Conservation (phyloP, 306 rosid species). For the Rosa rugosa region DNA sequence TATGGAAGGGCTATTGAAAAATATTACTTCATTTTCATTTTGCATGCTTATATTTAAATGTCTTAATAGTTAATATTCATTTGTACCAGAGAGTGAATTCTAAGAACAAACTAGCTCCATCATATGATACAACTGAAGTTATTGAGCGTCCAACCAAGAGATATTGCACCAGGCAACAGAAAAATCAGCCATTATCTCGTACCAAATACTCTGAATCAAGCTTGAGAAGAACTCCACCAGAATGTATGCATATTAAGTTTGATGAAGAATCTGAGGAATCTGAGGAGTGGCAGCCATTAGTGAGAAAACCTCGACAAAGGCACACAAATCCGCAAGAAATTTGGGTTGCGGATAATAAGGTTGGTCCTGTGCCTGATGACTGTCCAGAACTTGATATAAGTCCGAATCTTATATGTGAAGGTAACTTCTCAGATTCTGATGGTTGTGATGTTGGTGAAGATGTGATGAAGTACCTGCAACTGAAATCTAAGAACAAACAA, state of each 20-base stretch:
- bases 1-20: neutral
- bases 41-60: neutral
- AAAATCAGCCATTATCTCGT: neutral
- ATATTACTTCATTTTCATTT: neutral
- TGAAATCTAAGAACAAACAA: neutral
- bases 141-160: neutral
- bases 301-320: neutral
- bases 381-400: neutral
- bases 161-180: neutral
- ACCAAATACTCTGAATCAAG: neutral
- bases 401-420: neutral
- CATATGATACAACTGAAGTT: neutral
- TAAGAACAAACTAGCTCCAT: neutral
- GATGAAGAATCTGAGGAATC: neutral
- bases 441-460: neutral
- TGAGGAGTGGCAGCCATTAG: neutral
- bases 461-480: neutral
- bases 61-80: neutral
- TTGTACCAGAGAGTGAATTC: slow-evolving; percentile 8
- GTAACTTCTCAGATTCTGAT: neutral
- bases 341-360: neutral
- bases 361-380: neutral
- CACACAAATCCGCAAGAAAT: neutral
- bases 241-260: neutral
- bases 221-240: neutral